Conservation (phyloP, 2,329 filamentous ascomycete species). For the Calonectria pteridis region DNA sequence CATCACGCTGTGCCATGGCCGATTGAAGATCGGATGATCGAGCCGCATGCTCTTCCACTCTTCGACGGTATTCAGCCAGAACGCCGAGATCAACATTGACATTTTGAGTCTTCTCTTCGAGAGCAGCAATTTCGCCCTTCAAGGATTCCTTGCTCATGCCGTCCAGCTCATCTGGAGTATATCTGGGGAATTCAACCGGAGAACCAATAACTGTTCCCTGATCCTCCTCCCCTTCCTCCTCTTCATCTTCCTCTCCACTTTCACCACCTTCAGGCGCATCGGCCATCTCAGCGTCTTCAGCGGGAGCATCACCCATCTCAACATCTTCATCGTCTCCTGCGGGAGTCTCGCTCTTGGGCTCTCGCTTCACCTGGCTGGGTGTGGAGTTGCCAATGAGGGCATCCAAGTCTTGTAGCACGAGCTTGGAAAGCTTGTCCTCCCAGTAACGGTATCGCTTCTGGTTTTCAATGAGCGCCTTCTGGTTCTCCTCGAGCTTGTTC, state of each 20-base stretch:
- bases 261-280: slow-evolving; percentile 48
- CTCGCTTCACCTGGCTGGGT: slow-evolving; percentile 43
- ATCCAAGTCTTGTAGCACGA: slow-evolving; percentile 83
- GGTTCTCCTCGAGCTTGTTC: slow-evolving; percentile 96
- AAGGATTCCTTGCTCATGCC: slow-evolving; percentile 74
- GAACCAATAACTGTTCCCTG: slow-evolving; percentile 43
- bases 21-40: slow-evolving; percentile 86
- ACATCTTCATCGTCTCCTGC: slow-evolving; percentile 47
- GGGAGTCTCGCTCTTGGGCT: slow-evolving; percentile 41
- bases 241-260: slow-evolving; percentile 41
- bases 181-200: slow-evolving; percentile 77
- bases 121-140: slow-evolving; percentile 71
- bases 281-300: slow-evolving; percentile 47
- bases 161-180: slow-evolving; percentile 78
- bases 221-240: slow-evolving; percentile 43
- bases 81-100: slow-evolving; percentile 91
- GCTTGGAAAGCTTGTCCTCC: slow-evolving; percentile 89
- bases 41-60: slow-evolving; percentile 84
- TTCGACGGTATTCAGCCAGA: slow-evolving; percentile 86
- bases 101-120: slow-evolving; percentile 82
- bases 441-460: slow-evolving; percentile 87
- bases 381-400: slow-evolving; percentile 66
- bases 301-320: slow-evolving; percentile 51
- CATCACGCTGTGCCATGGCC: slow-evolving; percentile 83
- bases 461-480: slow-evolving; percentile 89